Percentiles rank a stretch among this genome's conserved stretches.
phyloP scores from a whole-genome alignment of 2,329 filamentous ascomycete genomes.

The Epichloe hybrida region DNA sequence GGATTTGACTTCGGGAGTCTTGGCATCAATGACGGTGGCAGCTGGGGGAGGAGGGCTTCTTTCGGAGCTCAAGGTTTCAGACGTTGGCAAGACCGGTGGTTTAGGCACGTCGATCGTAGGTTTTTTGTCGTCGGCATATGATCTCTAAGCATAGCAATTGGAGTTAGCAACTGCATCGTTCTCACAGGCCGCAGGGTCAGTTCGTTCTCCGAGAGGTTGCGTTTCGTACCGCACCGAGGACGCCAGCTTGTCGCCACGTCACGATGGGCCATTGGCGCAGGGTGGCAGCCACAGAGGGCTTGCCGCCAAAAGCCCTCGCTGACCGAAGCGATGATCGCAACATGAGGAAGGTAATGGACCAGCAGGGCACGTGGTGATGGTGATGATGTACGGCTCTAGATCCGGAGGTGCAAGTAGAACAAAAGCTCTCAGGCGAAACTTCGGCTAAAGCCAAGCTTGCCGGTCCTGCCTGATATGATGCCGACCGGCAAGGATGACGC shows the following conservation, averaged over 20 bases:
- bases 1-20: conserved; percentile 13
- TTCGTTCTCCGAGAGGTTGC: not conserved
- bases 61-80: conserved; percentile 37
- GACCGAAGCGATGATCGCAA: conserved; percentile 57
- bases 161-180: not conserved
- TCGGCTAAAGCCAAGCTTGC: conserved; percentile 23
- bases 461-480: not conserved
- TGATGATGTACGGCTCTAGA: conserved; percentile 11
- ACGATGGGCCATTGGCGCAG: conserved; percentile 44
- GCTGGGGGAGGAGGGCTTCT: conserved; percentile 28
- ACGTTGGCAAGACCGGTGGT: conserved; percentile 38
- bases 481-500: conserved; percentile 23
- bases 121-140: conserved; percentile 42
- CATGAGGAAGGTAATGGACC: conserved; percentile 44
- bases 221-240: conserved; percentile 18
- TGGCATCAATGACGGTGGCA: conserved; percentile 16
- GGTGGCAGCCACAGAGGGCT: conserved; percentile 37
- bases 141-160: conserved; percentile 29
- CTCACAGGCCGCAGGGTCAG: not conserved
- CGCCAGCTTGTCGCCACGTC: conserved; percentile 19
- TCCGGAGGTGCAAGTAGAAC: conserved; percentile 16
- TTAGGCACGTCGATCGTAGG: conserved; percentile 33
- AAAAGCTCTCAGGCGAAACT: conserved; percentile 32
- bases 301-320: conserved; percentile 44
- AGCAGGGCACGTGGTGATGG: conserved; percentile 20